Evolutionary conservation across 75 land plant species (phyloP), one percentile per base, ranked within the genome.

Genomic region (Cryptomeria japonica): DNA sequence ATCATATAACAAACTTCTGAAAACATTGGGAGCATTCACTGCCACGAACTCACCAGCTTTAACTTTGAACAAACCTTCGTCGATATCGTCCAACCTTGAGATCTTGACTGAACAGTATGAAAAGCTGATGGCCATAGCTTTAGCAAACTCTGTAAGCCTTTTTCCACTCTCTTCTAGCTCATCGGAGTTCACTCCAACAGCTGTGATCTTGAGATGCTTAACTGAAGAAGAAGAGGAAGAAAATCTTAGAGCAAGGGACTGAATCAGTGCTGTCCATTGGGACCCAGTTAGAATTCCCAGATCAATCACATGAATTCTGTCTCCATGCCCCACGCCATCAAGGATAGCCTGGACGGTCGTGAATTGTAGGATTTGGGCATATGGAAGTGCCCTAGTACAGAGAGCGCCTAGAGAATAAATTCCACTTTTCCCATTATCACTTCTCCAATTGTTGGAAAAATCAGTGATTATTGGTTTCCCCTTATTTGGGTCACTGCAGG

Each of bases 131-230:
- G 2, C 75, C 5, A 70, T 0, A 1, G 31, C 3, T 8, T n/a
- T 70, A 25, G 75, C 75, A 25, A 70, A 70, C 32, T 70, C 34
- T 5, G 22, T 5, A 70, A 70, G 34, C 31, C 31, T 70, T 28
- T 34, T 70, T 25, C 75, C n/a, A 10, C n/a, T 64, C 0, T 70
- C 25, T 70, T 70, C 25, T 9, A 70, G 75, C 18, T 70, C 18
- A 46, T 79, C 42, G 18, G 14, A 47, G 0, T 3, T 28, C 18
- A 84, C 49, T 32, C 47, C 89, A 19, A 90, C 84, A 3, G 87
- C 91, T 46, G 89, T 90, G 5, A 90, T 70, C 47, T 86, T 87
- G 18, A 90, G 84, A 42, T 51, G 89, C 78, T 88, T 44, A 47
- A 88, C n/a, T 1, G 75, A 56, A 37, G 77, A 78, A 36, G 15